phyloP scores from a whole-genome alignment of 2,329 filamentous ascomycete genomes.

The Lasiodiplodia citricola region DNA sequence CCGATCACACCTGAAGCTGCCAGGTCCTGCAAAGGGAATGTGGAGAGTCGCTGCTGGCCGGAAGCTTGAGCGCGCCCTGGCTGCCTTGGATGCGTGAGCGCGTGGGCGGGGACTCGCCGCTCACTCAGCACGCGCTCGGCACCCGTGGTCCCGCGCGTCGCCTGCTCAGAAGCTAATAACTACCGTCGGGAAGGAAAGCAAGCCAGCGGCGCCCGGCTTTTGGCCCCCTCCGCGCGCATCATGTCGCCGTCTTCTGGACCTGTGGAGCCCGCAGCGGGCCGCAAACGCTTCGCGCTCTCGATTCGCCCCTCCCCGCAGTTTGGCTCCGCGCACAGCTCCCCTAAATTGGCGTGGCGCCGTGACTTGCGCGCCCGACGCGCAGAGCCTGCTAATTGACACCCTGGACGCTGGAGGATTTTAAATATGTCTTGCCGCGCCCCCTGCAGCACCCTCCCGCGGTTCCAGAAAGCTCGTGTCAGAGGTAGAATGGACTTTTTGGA shows the following conservation, averaged over 20 bases:
- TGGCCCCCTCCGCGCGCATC: slow-evolving; percentile 3
- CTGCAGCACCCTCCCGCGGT: slow-evolving; percentile 5
- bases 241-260: neutral
- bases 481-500: slow-evolving; percentile 9
- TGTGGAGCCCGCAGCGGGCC: slow-evolving; percentile 21
- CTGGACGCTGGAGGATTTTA: slow-evolving; percentile 20
- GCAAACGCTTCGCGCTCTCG: slow-evolving; percentile 22
- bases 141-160: neutral
- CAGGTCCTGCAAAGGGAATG: slow-evolving; percentile 23
- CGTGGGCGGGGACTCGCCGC: neutral
- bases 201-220: no score
- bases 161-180: neutral
- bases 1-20: slow-evolving; percentile 26
- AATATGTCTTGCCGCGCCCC: slow-evolving; percentile 18
- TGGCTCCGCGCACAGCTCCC: slow-evolving; percentile 21
- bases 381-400: slow-evolving; percentile 13
- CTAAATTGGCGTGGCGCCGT: slow-evolving; percentile 12
- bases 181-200: neutral
- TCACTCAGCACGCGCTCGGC: neutral
- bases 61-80: slow-evolving; percentile 18
- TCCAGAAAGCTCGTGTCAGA: slow-evolving; percentile 15
- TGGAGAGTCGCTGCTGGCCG: slow-evolving; percentile 18
- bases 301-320: slow-evolving; percentile 10
- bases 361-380: neutral
- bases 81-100: neutral